phyloP scores from a whole-genome alignment of 148 eudicot species.

The Selenicereus undatus region DNA sequence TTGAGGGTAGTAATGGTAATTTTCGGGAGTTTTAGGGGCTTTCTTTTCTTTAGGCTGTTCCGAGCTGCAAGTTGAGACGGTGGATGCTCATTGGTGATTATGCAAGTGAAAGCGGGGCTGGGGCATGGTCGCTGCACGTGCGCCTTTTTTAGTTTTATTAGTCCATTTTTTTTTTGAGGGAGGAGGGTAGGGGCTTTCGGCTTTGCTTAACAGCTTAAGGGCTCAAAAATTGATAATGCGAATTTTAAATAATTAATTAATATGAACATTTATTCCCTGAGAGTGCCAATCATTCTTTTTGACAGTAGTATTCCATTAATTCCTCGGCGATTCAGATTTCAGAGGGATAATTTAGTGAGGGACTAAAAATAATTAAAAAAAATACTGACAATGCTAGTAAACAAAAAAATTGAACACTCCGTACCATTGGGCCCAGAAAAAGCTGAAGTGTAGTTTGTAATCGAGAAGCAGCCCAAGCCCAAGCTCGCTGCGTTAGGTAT shows the following conservation, averaged over 20 bases:
- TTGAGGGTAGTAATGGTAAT: background rate
- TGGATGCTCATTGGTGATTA: background rate
- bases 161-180: background rate
- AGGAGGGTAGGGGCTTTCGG: no score
- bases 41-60: background rate
- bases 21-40: background rate
- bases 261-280: background rate
- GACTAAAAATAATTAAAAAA: no score
- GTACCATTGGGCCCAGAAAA: no score
- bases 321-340: background rate
- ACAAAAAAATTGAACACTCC: no score
- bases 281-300: background rate
- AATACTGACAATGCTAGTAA: no score
- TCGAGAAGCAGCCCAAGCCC: no score
- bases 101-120: background rate
- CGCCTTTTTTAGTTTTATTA: background rate
- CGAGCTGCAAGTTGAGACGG: conserved; percentile 1
- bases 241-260: background rate
- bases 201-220: background rate
- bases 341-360: background rate
- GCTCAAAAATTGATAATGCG: background rate
- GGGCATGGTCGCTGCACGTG: background rate
- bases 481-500: no score
- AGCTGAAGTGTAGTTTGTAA: no score
- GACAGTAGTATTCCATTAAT: background rate